These are phyloP conservation scores for Chytriomyces hyalinus DNA, from an alignment of 192 early-diverging fungal species.

Conservation along the genomic window DNA sequence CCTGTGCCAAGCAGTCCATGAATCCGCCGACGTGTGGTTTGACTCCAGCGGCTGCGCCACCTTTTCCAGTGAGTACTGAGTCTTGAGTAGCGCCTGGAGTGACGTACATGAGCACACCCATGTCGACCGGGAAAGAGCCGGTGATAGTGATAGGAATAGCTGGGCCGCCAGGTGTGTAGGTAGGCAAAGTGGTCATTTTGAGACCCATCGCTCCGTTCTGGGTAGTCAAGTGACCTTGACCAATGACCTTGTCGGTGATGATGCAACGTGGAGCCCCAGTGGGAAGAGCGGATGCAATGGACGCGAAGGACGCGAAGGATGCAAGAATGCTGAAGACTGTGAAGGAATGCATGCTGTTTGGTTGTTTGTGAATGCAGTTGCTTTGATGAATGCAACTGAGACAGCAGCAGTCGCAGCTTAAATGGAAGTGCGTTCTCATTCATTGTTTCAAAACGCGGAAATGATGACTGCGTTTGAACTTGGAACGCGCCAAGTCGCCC, in stretches of 20 bases:
- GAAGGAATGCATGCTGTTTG: no score
- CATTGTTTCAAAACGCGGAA: neutral
- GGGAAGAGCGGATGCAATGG: conserved; percentile 3
- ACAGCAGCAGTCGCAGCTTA: no score
- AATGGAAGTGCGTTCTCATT: neutral
- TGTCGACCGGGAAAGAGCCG: neutral
- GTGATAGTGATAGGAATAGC: conserved; percentile 24
- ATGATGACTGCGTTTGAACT: neutral
- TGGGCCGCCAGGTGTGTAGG: conserved; percentile 27
- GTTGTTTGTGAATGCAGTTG: no score
- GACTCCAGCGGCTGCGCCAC: neutral
- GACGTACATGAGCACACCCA: conserved; percentile 41
- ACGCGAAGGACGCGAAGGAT: neutral
- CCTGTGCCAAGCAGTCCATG: conserved; percentile 7
- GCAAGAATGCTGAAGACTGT: no score
- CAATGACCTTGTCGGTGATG: conserved; percentile 15
- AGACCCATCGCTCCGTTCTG: neutral
- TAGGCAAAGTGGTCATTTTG: neutral
- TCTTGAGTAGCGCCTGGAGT: conserved; percentile 35
- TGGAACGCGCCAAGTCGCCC: neutral
- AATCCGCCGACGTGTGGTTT: conserved; percentile 17
- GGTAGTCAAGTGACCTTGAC: conserved; percentile 6
- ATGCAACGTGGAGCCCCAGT: conserved; percentile 17
- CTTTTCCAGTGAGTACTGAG: conserved; percentile 25
- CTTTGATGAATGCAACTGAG: no score